Evolutionary conservation across 208 protist genomes (phyloP), one percentile per base, ranked within the genome.

Genomic region (Trypanosoma theileri): DNA sequence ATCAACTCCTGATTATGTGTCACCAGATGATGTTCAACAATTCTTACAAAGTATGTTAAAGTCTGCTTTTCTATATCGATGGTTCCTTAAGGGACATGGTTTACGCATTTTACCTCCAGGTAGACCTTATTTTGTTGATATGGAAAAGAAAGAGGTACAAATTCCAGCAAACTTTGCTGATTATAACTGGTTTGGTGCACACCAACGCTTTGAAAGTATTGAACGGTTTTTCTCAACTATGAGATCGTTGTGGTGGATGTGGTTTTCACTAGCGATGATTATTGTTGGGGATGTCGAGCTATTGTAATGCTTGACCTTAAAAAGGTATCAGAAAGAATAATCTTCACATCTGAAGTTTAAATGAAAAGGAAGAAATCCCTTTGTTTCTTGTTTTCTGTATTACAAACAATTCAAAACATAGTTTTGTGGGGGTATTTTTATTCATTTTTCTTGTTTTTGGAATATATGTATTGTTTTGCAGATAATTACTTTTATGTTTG

Each of bases 91-190:
- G 28, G 88, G 88, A 1, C 86, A 93, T 48, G 62, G 91, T 55
- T 66, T 96, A 11, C 84, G 88, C 41, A 78, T 96, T 3, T 35
- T 94, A 31, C 81, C 80, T 19, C 78, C 88, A 4, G 92, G 92
- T n/a, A 53, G 64, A 1, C 64, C 82, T 7, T 95, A 96, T 68
- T 85, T 79, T 48, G 73, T 85, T 13, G 84, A 95, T 62, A 26
- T 85, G 41, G 82, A 92, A 26, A 84, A 80, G 22, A 95, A 89
- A 35, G 84, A 93, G 48, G 45, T 97, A 14, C 75, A 86, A 40
- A 73, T 97, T 14, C 93, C 93, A 0, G 78, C 84, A 26, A 94
- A 97, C 76, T 96, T 97, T 81, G 66, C 71, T 0, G 83, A 95
- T 9, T 94, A 86, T 69, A 95, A 91, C 52, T 97, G 91, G 86